Evolutionary conservation across 169 alveolate species (phyloP).

Genomic region (Cytauxzoon felis): DNA sequence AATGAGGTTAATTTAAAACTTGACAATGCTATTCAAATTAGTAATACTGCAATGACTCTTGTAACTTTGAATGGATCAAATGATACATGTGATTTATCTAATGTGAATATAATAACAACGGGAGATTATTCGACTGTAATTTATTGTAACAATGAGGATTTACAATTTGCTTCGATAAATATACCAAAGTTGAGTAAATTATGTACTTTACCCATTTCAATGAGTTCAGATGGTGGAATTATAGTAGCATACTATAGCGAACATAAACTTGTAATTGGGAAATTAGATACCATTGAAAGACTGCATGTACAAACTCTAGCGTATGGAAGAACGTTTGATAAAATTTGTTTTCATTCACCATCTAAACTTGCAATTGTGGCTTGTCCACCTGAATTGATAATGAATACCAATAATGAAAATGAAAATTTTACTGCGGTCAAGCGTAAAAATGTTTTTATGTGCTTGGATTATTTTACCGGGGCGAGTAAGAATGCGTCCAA

Average conservation of each 20-base stretch:
- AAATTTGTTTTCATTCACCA: conserved; percentile 31
- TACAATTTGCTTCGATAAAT: conserved; percentile 26
- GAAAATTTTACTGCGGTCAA: not conserved
- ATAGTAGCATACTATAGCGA: conserved; percentile 4
- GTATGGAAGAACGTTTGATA: conserved; percentile 41
- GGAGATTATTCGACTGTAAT: conserved; percentile 38
- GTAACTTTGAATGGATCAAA: not conserved
- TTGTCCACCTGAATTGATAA: conserved; percentile 20
- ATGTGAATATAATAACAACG: conserved; percentile 17
- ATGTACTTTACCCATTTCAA: not conserved
- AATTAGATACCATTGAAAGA: conserved; percentile 15
- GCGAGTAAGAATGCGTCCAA: not conserved
- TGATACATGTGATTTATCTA: conserved; percentile 1
- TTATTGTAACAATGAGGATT: conserved; percentile 23
- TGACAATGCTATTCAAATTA: conserved; percentile 10
- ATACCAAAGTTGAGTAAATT: conserved; percentile 7
- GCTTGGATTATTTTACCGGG: not conserved
- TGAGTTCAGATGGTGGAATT: not conserved
- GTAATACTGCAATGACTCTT: conserved; percentile 20
- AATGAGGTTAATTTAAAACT: not conserved
- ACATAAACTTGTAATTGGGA: conserved; percentile 19
- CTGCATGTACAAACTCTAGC: conserved; percentile 43
- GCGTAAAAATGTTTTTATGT: too few relatives aligned
- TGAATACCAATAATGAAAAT: conserved; percentile 3
- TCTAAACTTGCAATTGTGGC: conserved; percentile 46